These are phyloP conservation scores for Macrophomina pseudophaseolina DNA, from an alignment of 2,329 filamentous ascomycete species.

Conservation along the genomic window DNA sequence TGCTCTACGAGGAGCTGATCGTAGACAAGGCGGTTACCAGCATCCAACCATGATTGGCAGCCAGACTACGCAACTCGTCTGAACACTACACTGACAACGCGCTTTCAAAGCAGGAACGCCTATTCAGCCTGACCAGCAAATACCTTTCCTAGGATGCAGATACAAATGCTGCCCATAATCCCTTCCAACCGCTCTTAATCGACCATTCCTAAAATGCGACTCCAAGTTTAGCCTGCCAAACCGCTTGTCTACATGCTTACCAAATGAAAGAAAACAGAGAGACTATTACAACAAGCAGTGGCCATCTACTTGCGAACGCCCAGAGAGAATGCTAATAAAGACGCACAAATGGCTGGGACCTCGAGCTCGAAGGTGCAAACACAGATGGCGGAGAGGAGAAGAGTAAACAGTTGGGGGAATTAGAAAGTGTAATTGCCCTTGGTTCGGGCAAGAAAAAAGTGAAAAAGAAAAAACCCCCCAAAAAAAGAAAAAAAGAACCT, in stretches of 20 bases:
- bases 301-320: conserved; percentile 19
- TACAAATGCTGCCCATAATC: conserved; percentile 5
- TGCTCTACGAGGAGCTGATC: conserved; percentile 12
- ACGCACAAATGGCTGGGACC: conserved; percentile 10
- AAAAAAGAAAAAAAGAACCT: not conserved
- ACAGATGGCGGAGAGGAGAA: conserved; percentile 5
- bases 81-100: not conserved
- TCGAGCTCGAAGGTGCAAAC: conserved; percentile 9
- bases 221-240: conserved; percentile 1
- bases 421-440: not conserved
- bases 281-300: conserved; percentile 11
- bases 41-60: conserved; percentile 10
- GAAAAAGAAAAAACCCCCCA: not conserved
- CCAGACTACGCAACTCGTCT: conserved; percentile 4
- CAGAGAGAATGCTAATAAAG: not conserved
- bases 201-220: conserved; percentile 3
- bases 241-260: conserved; percentile 15
- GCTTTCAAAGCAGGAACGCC: not conserved
- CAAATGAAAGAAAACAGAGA: not conserved
- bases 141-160: not conserved
- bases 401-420: not conserved
- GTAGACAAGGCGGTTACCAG: not conserved
- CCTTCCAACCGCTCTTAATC: not conserved
- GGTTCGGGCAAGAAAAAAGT: not conserved
- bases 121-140: not conserved